These are phyloP conservation scores for Echinosophora koreensis DNA, from an alignment of 306 rosid genomes.

Conservation along the genomic window DNA sequence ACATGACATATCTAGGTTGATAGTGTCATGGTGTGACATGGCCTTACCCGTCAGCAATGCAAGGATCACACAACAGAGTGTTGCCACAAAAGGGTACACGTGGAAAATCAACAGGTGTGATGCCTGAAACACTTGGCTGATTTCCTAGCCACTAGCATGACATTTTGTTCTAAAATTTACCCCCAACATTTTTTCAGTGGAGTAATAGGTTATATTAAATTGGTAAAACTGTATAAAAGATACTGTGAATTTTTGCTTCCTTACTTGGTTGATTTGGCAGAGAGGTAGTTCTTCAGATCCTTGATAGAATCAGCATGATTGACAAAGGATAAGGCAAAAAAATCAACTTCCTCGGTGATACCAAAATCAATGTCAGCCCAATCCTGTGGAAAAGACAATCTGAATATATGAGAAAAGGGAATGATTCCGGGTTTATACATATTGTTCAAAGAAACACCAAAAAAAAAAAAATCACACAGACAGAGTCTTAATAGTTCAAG, in stretches of 20 bases:
- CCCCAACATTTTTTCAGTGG: not conserved
- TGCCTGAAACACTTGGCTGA: not conserved
- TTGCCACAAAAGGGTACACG: not conserved
- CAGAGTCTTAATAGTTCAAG: not conserved
- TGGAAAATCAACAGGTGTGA: not conserved
- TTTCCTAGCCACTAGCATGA: not conserved
- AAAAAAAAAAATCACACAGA: not conserved
- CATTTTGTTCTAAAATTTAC: constrained; percentile 6
- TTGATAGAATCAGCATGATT: constrained; percentile 55
- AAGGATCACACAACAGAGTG: not conserved
- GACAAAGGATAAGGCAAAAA: constrained; percentile 71
- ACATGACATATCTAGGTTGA: not conserved
- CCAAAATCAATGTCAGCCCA: constrained; percentile 73
- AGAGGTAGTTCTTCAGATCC: constrained; percentile 61
- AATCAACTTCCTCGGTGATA: constrained; percentile 65
- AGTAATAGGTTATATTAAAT: not conserved
- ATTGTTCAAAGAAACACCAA: not conserved
- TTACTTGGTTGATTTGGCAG: constrained; percentile 63
- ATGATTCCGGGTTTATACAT: not conserved
- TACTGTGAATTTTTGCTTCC: constrained; percentile 30
- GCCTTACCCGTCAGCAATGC: not conserved
- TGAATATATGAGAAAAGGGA: constrained; percentile 9
- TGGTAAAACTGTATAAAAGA: not conserved
- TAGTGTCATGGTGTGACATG: not conserved
- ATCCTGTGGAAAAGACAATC: constrained; percentile 54